A percentile compares a stretch with the other conserved stretches of the same genome.
Evolutionary conservation across 1,139 yeast species (phyloP).

Genomic region (Hyphopichia buzzinii): DNA sequence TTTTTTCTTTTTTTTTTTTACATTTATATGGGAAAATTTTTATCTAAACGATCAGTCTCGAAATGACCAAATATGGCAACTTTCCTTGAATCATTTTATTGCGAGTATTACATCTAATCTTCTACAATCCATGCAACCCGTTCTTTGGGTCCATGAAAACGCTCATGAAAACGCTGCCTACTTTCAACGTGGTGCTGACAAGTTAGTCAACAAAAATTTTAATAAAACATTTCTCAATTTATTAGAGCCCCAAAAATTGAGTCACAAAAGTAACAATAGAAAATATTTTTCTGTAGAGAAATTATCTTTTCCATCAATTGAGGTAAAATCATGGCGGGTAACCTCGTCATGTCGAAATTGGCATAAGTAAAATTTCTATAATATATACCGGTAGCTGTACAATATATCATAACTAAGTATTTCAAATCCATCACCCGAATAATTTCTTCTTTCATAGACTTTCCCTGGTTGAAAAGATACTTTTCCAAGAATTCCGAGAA

Average conservation of each 20-base stretch:
- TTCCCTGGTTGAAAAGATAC: no score
- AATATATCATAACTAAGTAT: no score
- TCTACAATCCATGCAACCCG: no score
- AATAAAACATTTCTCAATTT: background rate
- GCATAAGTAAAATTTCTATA: no score
- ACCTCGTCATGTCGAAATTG: no score
- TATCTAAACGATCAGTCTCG: constrained; percentile 35
- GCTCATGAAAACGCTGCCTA: no score
- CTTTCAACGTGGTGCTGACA: no score
- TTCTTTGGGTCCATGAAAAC: no score
- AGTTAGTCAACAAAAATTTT: no score
- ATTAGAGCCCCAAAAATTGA: background rate
- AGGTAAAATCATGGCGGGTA: constrained; percentile 26
- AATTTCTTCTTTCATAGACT: background rate
- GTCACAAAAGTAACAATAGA: constrained; percentile 2
- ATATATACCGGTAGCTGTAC: no score
- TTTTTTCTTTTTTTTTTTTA: background rate
- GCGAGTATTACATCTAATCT: no score
- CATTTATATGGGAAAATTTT: constrained; percentile 15
- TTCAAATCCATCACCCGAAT: background rate
- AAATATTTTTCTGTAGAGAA: constrained; percentile 13
- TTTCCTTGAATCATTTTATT: background rate
- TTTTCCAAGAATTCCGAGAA: no score
- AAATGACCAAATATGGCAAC: background rate
- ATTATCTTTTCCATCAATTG: constrained; percentile 34